Conservation (phyloP, 805 yeast genomes). For the Kodamaea kakaduensis region DNA sequence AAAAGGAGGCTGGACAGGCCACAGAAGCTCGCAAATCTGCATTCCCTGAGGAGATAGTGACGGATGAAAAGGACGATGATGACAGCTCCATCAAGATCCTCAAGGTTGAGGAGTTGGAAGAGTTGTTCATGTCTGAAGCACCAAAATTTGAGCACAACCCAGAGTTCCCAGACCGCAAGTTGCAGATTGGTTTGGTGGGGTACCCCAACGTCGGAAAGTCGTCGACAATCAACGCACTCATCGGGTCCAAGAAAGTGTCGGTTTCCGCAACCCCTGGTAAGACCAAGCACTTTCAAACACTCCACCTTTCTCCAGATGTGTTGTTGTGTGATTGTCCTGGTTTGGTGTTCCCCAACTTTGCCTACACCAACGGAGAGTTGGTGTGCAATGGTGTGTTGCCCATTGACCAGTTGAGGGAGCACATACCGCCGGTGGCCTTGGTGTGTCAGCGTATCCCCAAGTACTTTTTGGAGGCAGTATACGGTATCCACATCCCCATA, state of each 20-base stretch:
- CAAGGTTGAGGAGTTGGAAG: slow-evolving; percentile 81
- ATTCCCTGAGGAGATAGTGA: slow-evolving; percentile 7
- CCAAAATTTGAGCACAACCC: slow-evolving; percentile 60
- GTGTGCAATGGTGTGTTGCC: slow-evolving; percentile 99
- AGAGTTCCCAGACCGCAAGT: slow-evolving; percentile 54
- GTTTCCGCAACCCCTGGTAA: slow-evolving; percentile 99
- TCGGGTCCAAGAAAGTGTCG: slow-evolving; percentile 96
- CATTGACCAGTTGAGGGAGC: slow-evolving; percentile 92
- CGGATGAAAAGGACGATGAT: slow-evolving; percentile 22
- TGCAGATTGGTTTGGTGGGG: slow-evolving; percentile 94
- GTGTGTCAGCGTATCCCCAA: slow-evolving; percentile 89
- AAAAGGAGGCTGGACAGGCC: slow-evolving; percentile 1
- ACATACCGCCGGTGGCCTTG: slow-evolving; percentile 80
- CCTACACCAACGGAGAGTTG: slow-evolving; percentile 91
- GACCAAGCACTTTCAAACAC: slow-evolving; percentile 98
- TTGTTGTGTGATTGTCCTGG: slow-evolving; percentile 98
- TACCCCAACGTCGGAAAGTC: slow-evolving; percentile 95
- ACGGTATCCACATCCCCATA: slow-evolving; percentile 85
- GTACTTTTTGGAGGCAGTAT: slow-evolving; percentile 80
- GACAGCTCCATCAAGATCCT: slow-evolving; percentile 55
- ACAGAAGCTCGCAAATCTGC: slow-evolving; percentile 1
- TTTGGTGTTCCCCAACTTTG: slow-evolving; percentile 96
- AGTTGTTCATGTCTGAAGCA: slow-evolving; percentile 68
- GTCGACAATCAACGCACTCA: slow-evolving; percentile 94
- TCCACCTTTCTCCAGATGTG: slow-evolving; percentile 75